Evolutionary conservation across 176 grass and related monocot genomes (phyloP).

Genomic region (Oryza coarctata): DNA sequence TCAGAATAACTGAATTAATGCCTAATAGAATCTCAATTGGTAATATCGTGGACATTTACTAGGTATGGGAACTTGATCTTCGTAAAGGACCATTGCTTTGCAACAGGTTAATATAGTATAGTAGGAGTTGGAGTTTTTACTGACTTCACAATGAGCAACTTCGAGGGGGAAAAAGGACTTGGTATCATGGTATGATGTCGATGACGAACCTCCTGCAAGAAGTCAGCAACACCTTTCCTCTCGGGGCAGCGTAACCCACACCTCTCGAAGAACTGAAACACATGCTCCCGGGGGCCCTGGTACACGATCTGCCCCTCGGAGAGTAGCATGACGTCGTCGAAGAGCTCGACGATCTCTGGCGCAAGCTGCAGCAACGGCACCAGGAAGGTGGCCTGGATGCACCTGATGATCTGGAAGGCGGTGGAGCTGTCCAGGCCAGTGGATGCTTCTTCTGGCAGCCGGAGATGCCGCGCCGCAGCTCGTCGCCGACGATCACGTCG

Average conservation of each 20-base stretch:
- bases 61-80: not conserved
- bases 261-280: slow-evolving; percentile 86
- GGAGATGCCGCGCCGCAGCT: slow-evolving; percentile 93
- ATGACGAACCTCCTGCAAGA: slow-evolving; percentile 78
- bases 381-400: slow-evolving; percentile 88
- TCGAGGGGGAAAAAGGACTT: not conserved
- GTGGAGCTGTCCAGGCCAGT: slow-evolving; percentile 97
- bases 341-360: slow-evolving; percentile 86
- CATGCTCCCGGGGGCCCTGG: slow-evolving; percentile 76
- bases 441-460: slow-evolving; percentile 97
- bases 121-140: slow-evolving; percentile 2
- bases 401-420: slow-evolving; percentile 84
- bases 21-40: not conserved
- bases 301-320: slow-evolving; percentile 97
- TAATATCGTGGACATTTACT: not conserved
- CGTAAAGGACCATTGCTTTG: too few relatives aligned
- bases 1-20: slow-evolving; percentile 2
- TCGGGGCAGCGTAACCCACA: slow-evolving; percentile 85
- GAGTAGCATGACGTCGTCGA: slow-evolving; percentile 87
- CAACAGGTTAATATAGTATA: too few relatives aligned
- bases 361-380: slow-evolving; percentile 91
- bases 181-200: too few relatives aligned
- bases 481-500: slow-evolving; percentile 89
- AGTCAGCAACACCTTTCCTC: slow-evolving; percentile 90
- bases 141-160: slow-evolving; percentile 4